Evolutionary conservation across 1,139 yeast genomes (phyloP).

Genomic region (Suhomyces kunorum): DNA sequence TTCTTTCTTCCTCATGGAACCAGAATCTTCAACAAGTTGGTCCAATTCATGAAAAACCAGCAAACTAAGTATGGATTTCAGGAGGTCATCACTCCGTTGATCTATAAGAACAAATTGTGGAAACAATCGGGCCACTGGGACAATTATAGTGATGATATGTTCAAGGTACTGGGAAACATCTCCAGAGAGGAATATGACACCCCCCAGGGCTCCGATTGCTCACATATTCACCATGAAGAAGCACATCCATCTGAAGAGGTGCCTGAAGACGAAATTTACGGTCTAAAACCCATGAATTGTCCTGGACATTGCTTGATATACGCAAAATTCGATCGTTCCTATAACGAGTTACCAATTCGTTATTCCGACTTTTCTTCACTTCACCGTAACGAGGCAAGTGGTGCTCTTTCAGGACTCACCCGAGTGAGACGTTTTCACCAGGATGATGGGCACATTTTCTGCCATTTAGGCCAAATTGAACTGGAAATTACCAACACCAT

Average conservation of each 20-base stretch:
- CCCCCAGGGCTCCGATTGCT: conserved; percentile 9
- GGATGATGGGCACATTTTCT: conserved; percentile 97
- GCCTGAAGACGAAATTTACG: conserved; percentile 49
- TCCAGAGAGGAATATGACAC: conserved; percentile 8
- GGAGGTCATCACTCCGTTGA: conserved; percentile 91
- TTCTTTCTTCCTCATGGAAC: conserved; percentile 94
- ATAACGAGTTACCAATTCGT: conserved; percentile 86
- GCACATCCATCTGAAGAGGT: not conserved
- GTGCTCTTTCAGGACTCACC: conserved; percentile 91
- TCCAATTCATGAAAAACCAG: conserved; percentile 80
- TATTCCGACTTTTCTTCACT: conserved; percentile 90
- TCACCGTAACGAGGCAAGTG: conserved; percentile 94
- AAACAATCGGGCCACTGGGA: conserved; percentile 96
- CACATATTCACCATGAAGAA: conserved; percentile 23
- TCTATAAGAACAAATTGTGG: conserved; percentile 84
- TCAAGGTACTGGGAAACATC: conserved; percentile 63
- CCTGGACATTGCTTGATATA: conserved; percentile 96
- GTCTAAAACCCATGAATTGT: conserved; percentile 97
- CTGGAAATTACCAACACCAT: conserved; percentile 75
- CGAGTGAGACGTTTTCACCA: conserved; percentile 97
- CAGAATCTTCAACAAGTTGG: conserved; percentile 73
- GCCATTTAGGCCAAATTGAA: conserved; percentile 79
- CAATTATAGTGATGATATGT: conserved; percentile 94
- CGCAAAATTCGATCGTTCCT: conserved; percentile 79
- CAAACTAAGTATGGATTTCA: conserved; percentile 83